Evolutionary conservation across 2,329 filamentous ascomycete species (phyloP).

Genomic region (Nemania sp.): DNA sequence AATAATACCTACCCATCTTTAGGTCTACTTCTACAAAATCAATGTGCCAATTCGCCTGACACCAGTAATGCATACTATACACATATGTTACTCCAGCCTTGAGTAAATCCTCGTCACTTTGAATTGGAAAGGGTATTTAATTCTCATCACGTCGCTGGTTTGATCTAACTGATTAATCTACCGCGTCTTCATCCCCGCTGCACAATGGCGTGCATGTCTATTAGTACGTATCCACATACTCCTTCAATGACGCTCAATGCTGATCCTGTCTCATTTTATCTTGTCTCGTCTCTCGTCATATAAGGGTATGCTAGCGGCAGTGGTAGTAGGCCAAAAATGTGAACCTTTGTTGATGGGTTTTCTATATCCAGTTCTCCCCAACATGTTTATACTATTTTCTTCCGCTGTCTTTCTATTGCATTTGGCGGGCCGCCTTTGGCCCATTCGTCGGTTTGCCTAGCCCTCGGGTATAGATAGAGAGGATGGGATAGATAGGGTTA

Average conservation of each 20-base stretch:
- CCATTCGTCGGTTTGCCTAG: background rate
- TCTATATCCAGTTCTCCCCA: conserved; percentile 2
- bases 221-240: background rate
- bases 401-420: conserved; percentile 12
- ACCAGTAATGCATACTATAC: too few relatives aligned
- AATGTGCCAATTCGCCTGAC: too few relatives aligned
- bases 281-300: conserved; percentile 28
- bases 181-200: conserved; percentile 3
- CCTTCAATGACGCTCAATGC: background rate
- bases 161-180: conserved; percentile 8
- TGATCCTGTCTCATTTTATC: background rate
- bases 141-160: background rate
- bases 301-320: background rate
- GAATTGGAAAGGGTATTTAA: background rate
- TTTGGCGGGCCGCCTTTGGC: conserved; percentile 13
- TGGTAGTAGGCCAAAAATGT: conserved; percentile 10
- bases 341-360: background rate
- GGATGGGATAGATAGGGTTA: conserved; percentile 19
- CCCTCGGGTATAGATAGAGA: conserved; percentile 11
- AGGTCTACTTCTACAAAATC: too few relatives aligned
- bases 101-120: background rate
- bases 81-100: too few relatives aligned
- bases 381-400: background rate
- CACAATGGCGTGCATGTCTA: background rate
- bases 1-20: too few relatives aligned